Evolutionary conservation across 2,329 filamentous ascomycete species (phyloP).

Genomic region (Ceratocystis destructans): DNA sequence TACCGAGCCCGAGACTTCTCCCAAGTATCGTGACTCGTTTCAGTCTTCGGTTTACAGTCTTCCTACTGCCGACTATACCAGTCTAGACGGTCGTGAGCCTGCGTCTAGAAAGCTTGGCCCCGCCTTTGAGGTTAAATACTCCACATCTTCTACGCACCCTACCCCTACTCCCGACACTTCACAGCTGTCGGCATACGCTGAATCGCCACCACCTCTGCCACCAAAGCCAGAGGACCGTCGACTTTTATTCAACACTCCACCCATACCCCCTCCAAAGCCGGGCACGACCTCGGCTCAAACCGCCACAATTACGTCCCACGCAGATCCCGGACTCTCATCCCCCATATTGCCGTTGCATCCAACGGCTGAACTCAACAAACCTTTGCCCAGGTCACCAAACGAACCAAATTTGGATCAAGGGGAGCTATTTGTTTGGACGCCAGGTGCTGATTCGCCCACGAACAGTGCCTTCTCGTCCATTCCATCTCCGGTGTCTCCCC

Average conservation of each 20-base stretch:
- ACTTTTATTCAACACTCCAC: conserved; percentile 20
- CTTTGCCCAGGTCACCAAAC: conserved; percentile 40
- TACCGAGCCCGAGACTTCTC: conserved; percentile 17
- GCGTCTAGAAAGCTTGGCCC: conserved; percentile 20
- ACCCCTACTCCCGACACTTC: neutral
- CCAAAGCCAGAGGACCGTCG: conserved; percentile 21
- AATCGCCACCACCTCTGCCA: conserved; percentile 26
- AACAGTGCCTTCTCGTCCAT: conserved; percentile 40
- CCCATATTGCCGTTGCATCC: conserved; percentile 24
- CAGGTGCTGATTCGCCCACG: conserved; percentile 31
- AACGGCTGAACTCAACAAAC: conserved; percentile 38
- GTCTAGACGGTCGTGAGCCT: conserved; percentile 5
- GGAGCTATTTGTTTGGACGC: conserved; percentile 39
- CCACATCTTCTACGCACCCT: conserved; percentile 6
- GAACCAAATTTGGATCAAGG: conserved; percentile 33
- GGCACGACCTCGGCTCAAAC: conserved; percentile 10
- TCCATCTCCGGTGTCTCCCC: conserved; percentile 38
- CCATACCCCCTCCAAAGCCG: conserved; percentile 5
- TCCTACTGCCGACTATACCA: conserved; percentile 1
- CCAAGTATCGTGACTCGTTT: conserved; percentile 19
- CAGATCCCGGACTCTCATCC: conserved; percentile 22
- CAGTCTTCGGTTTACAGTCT: conserved; percentile 19
- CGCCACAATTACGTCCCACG: conserved; percentile 20
- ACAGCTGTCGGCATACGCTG: conserved; percentile 15
- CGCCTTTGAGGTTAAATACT: conserved; percentile 16